Evolutionary conservation across 2,329 filamentous ascomycete species (phyloP), one percentile per base, ranked within the genome.

Genomic region (Lachnellula suecica): DNA sequence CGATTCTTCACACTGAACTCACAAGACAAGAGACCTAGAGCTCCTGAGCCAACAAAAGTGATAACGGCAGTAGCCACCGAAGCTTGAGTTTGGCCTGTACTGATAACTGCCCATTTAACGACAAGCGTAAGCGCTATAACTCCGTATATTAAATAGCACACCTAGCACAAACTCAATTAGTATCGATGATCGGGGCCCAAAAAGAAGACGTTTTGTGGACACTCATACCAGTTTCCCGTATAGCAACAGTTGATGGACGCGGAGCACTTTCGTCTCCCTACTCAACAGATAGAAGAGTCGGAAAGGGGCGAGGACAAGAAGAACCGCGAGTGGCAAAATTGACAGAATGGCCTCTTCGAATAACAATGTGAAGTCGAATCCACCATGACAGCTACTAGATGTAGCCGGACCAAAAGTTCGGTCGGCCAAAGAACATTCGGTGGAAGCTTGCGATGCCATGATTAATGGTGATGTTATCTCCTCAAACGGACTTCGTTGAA

Each of bases 331-430:
- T 15, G 47, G 43, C 9, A 47, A n/a, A 23, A 59, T 49, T 2
- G 25, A 23, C 1, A 57, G 40, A 20, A 57, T 53, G 4, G 37
- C 41, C 23, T 53, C 49, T 25, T 60, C 53, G 35, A 55, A 54
- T 8, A 49, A 22, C 20, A 53, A 41, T 4, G 51, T 59, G 41
- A 59, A 59, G 19, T 59, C 58, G 27, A 59, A 55, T 17, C 45
- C 49, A 9, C 49, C 53, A 8, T 45, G 38, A 38, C 53, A 56
- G 4, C 23, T 17, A 9, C 31, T 20, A 15, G 41, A 19, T 7
- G 29, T 47, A 15, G 43, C 19, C 4, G 52, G 52, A 20, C 52
- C 52, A 37, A 54, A 47, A 4, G 6, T 35, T 15, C 41, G 22
- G 23, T 53, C 46, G 8, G 40, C 29, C 40, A n/a, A 15, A 4